phyloP scores from a whole-genome alignment of 2,329 filamentous ascomycete genomes.

The Nemania abortiva region DNA sequence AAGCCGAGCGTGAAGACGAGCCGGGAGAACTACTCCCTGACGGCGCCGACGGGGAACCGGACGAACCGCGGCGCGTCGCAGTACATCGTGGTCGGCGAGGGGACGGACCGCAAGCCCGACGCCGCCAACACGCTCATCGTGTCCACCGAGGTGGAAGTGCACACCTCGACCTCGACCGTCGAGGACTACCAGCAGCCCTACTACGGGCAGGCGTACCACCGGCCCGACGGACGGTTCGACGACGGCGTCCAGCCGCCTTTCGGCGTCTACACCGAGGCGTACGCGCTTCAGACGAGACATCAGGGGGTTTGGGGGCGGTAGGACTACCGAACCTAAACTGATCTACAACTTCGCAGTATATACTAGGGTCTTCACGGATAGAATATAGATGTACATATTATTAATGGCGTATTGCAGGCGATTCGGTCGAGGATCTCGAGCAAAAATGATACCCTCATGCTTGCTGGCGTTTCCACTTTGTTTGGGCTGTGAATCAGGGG shows the following conservation, averaged over 20 bases:
- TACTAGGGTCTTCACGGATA: background rate
- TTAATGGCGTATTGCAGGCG: conserved; percentile 1
- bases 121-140: conserved; percentile 29
- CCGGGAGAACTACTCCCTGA: conserved; percentile 5
- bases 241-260: conserved; percentile 24
- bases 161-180: conserved; percentile 18
- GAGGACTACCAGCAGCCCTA: conserved; percentile 6
- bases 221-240: conserved; percentile 2
- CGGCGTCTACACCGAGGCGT: conserved; percentile 34
- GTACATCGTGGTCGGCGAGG: conserved; percentile 30
- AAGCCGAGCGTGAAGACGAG: conserved; percentile 20
- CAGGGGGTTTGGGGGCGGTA: conserved; percentile 32
- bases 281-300: conserved; percentile 30
- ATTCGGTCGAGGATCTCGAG: conserved; percentile 7
- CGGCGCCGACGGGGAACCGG: conserved; percentile 19
- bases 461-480: conserved; percentile 10
- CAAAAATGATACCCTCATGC: conserved; percentile 31
- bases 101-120: conserved; percentile 17
- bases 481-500: background rate
- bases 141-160: conserved; percentile 36
- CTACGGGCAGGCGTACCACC: conserved; percentile 16
- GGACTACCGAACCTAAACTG: background rate
- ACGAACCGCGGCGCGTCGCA: conserved; percentile 30
- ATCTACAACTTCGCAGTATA: background rate
- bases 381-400: conserved; percentile 7